Evolutionary conservation across 2,329 filamentous ascomycete genomes (phyloP), one percentile per base, ranked within the genome.

Genomic region (Arthroderma sp.): DNA sequence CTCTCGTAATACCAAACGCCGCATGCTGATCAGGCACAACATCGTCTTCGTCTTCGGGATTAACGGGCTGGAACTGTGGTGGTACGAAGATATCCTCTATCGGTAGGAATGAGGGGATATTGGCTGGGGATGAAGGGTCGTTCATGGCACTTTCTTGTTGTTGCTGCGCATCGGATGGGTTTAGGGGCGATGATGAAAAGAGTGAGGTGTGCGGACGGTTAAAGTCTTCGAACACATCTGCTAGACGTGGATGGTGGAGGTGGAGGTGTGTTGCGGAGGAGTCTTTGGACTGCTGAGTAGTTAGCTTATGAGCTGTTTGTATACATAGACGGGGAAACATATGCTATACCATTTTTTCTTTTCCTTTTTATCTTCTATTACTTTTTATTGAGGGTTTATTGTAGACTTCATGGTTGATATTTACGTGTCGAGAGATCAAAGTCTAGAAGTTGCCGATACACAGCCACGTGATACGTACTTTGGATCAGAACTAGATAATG

Each of bases 21-120:
- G 82, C 82, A 68, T 85, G 82, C 68, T 84, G 81, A 62, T 85
- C 81, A 0, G 82, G 82, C 13, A 85, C 81, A 2, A 85, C 79
- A 62, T 84, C 82, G 60, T 85, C 82, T 66, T 85, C 81, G 61
- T 85, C 82, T 66, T 85, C 82, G 0, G 82, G 82, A 61, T 85
- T 84, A 13, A 81, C 68, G 0, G 82, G 82, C 64, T 84, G 80
- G 58, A 82, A 77, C 58, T 84, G 78, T 15, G 79, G 76, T 5
- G 78, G 73, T 1, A 85, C 77, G 63, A 80, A 77, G 66, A 85
- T 83, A 51, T 82, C 79, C 66, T 85, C 82, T 56, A 76, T 70
- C n/a, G 76, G 75, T 6, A 78, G 67, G 65, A 71, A 76, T 3
- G 71, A 73, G 1, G 72, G 71, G 54, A 73, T 65, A 37, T 54